Evolutionary conservation across 768 basidiomycete genomes (phyloP).

Genomic region (Boletus pseudo-olivaceus): DNA sequence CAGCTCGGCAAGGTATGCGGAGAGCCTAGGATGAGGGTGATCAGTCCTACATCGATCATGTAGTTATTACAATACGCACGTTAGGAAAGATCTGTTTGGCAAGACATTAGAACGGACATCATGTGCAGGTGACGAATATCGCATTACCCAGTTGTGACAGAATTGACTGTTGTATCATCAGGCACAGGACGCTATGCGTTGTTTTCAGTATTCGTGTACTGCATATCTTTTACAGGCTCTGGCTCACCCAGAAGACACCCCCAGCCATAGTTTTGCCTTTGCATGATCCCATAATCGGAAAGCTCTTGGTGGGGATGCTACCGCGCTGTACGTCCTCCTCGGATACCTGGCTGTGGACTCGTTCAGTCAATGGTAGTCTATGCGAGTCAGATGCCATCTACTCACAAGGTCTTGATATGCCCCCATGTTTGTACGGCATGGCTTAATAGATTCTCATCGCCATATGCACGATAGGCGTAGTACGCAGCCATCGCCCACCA

Average conservation of each 20-base stretch:
- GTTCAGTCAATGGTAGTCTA: background rate
- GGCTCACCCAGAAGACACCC: conserved; percentile 51
- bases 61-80: conserved; percentile 25
- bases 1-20: conserved; percentile 46
- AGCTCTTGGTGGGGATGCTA: conserved; percentile 38
- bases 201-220: background rate
- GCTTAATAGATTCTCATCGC: conserved; percentile 38
- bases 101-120: background rate
- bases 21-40: conserved; percentile 33
- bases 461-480: conserved; percentile 48
- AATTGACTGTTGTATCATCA: conserved; percentile 44
- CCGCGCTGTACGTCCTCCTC: conserved; percentile 37
- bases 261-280: conserved; percentile 50
- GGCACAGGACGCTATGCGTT: conserved; percentile 38
- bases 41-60: background rate
- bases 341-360: conserved; percentile 31
- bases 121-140: background rate
- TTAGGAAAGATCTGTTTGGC: conserved; percentile 35
- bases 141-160: conserved; percentile 47
- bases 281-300: conserved; percentile 41
- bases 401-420: conserved; percentile 45
- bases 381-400: background rate
- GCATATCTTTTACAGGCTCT: background rate
- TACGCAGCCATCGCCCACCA: conserved; percentile 56
- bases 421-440: conserved; percentile 50